These are phyloP conservation scores for Colletotrichum musae DNA, from an alignment of 2,329 filamentous ascomycete genomes.

Conservation along the genomic window DNA sequence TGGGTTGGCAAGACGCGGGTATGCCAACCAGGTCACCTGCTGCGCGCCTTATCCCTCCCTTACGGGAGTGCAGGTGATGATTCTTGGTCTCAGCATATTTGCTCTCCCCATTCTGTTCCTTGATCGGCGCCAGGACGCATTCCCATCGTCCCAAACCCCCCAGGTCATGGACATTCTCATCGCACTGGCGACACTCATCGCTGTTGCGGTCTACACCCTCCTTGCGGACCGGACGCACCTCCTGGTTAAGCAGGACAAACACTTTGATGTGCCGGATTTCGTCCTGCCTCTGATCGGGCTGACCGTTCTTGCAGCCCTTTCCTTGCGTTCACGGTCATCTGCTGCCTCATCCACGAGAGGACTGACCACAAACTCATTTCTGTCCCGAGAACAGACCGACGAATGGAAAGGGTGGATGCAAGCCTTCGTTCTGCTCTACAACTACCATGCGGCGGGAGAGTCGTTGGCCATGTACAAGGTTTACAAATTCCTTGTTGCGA, in stretches of 20 bases:
- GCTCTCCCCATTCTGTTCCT: conserved; percentile 34
- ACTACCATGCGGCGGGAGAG: conserved; percentile 67
- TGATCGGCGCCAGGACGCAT: conserved; percentile 27
- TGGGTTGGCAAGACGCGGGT: conserved; percentile 51
- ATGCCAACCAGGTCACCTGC: conserved; percentile 65
- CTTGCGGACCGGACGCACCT: conserved; percentile 68
- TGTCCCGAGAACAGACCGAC: conserved; percentile 70
- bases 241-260: conserved; percentile 66
- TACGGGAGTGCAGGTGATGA: conserved; percentile 44
- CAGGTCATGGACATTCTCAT: conserved; percentile 45
- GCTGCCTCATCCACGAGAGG: background rate
- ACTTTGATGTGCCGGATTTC: conserved; percentile 52
- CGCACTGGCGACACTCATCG: conserved; percentile 46
- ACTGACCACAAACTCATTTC: conserved; percentile 38
- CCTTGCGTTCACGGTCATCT: conserved; percentile 26
- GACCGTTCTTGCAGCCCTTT: conserved; percentile 43
- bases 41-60: conserved; percentile 61
- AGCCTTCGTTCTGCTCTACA: conserved; percentile 65
- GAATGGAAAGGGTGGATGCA: conserved; percentile 80
- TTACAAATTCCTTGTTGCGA: conserved; percentile 67
- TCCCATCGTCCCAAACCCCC: conserved; percentile 46
- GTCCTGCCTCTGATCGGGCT: conserved; percentile 44
- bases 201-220: conserved; percentile 60
- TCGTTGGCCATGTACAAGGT: conserved; percentile 68
- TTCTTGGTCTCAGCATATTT: conserved; percentile 43